Evolutionary conservation across 495 filamentous ascomycete species (phyloP), one percentile per base, ranked within the genome.

Genomic region (Podospora australis): DNA sequence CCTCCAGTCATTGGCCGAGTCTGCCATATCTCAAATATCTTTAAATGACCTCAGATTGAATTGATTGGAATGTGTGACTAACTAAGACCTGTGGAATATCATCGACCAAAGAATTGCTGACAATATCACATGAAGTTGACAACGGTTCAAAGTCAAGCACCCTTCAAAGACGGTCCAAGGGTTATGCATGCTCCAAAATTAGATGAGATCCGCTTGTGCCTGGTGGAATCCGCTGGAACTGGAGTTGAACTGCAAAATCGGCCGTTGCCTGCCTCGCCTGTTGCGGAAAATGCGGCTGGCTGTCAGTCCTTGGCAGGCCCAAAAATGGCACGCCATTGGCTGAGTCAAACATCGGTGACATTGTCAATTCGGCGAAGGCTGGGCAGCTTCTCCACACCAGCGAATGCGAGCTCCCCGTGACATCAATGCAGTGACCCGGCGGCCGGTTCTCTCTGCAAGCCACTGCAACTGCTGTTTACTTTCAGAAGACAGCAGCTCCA

Each of bases 361-460:
- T 34, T 34, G 30, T 34, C 26, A 35, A 43, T 35, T 52, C 40
- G 20, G 40, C 17, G 24, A 24, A 20, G n/a, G 43, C 29, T 44
- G 20, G 32, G 35, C 38, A 36, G 26, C 22, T 29, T 41, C 52
- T 48, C 54, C 59, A 55, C 54, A 40, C n/a, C n/a, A n/a, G 39
- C 28, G 23, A 51, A 39, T 53, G 28, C 48, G 39, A 54, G 46
- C 52, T 56, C 52, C 54, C 54, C 50, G 55, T 61, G 58, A 59
- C 60, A 60, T 57, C 51, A 63, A 56, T 49, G n/a, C n/a, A n/a
- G n/a, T n/a, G n/a, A n/a, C n/a, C n/a, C n/a, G n/a, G n/a, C n/a
- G n/a, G n/a, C n/a, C n/a, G n/a, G n/a, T n/a, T n/a, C n/a, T n/a
- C n/a, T n/a, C n/a, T n/a, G n/a, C n/a, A n/a, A 35, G 53, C 39